phyloP scores from a whole-genome alignment of 192 early-diverging fungal genomes.

The Podila verticillata region DNA sequence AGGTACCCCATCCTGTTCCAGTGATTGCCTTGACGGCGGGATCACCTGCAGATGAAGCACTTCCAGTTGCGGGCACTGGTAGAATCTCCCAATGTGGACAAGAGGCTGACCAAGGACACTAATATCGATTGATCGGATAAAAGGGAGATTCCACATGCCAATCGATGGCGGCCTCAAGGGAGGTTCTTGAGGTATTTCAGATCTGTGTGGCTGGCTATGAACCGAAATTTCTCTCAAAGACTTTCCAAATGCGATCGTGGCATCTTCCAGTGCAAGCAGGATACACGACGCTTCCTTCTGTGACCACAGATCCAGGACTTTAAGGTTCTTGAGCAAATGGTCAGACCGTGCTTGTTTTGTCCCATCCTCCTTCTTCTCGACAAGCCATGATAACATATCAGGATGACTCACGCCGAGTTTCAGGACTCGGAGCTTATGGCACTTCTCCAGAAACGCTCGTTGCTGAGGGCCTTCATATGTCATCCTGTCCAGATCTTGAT shows the following conservation, averaged over 20 bases:
- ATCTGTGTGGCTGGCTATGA: background rate
- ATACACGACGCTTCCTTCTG: too few species aligned
- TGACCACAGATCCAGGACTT: too few species aligned
- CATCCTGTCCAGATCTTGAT: too few species aligned
- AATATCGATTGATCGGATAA: background rate
- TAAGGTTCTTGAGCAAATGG: too few species aligned
- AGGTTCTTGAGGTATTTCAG: background rate
- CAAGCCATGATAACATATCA: too few species aligned
- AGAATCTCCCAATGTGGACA: conserved; percentile 7
- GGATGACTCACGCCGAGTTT: too few species aligned
- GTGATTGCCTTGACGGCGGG: background rate
- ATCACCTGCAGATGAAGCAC: background rate
- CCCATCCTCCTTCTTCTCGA: too few species aligned
- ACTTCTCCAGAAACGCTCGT: too few species aligned
- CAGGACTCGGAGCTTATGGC: too few species aligned
- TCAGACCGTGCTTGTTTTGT: too few species aligned
- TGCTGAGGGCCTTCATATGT: too few species aligned
- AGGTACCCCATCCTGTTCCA: background rate
- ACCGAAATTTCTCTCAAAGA: background rate
- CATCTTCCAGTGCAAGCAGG: conserved; percentile 5
- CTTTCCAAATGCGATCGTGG: conserved; percentile 4
- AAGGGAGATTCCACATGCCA: background rate
- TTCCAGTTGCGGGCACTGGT: conserved; percentile 10
- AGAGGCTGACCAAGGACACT: background rate
- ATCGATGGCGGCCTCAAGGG: background rate